Evolutionary conservation across 495 filamentous ascomycete genomes (phyloP).

Genomic region (Cairneyella variabilis): DNA sequence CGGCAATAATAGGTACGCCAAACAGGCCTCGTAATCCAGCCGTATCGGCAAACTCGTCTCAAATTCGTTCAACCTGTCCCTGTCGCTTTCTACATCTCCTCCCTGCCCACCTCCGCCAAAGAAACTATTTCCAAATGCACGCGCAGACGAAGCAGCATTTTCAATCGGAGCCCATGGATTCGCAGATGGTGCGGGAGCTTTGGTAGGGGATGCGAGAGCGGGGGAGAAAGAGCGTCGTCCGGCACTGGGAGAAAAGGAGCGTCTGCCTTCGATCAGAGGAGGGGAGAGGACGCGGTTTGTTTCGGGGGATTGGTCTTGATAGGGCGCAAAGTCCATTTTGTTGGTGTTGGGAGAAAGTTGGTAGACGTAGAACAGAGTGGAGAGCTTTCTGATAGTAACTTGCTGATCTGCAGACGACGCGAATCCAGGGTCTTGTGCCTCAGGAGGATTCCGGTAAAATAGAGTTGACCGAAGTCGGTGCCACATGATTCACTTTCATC

Average conservation of each 20-base stretch:
- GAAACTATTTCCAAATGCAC: conserved; percentile 31
- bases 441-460: too few relatives aligned
- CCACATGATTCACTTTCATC: not conserved
- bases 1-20: conserved; percentile 85
- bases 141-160: conserved; percentile 4
- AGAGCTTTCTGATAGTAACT: too few relatives aligned
- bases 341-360: not conserved
- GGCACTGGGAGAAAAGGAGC: conserved; percentile 40
- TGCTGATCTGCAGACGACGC: too few relatives aligned
- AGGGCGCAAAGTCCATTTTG: conserved; percentile 90
- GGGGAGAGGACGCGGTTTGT: conserved; percentile 68
- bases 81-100: conserved; percentile 22
- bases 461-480: not conserved
- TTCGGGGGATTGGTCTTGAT: conserved; percentile 85
- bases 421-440: too few relatives aligned
- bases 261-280: conserved; percentile 40
- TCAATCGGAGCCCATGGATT: conserved; percentile 42
- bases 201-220: conserved; percentile 34
- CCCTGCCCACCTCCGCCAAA: conserved; percentile 32
- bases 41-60: conserved; percentile 67
- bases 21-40: conserved; percentile 77
- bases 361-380: too few relatives aligned
- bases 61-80: conserved; percentile 52
- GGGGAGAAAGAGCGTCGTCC: conserved; percentile 38
- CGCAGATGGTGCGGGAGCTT: conserved; percentile 38